Base-by-base conservation (phyloP, 768 basidiomycete genomes). In the Pluteus cervinus region DNA sequence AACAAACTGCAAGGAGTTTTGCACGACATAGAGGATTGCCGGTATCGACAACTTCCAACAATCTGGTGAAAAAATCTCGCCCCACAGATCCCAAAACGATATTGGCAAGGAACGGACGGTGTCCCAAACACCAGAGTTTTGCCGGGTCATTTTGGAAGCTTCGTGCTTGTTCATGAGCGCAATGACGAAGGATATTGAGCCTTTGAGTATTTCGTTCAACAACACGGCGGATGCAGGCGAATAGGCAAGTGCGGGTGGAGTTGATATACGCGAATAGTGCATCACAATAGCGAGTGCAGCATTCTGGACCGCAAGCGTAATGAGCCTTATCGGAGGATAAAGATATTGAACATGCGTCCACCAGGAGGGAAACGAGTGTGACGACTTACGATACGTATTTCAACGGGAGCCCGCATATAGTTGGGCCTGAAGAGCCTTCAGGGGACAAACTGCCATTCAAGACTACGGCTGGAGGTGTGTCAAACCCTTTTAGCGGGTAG, bases 41-140 rank as follows among this genome's bases (percentile, higher is more conserved):
- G 94, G 94, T 46, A 99, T 93, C 22, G 91, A 91, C 20, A 98
- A 79, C 56, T 98, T 98, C 91, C 93, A 97, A 62, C 90, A 93
- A 56, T 98, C 94, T 1, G 75, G 69, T 43, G 86, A 87, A 59
- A 94, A 86, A n/a, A 94, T 65, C 38, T 89, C 84, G 33, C 63
- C 61, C 39, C 77, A 76, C 10, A 91, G 62, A 40, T 70, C 70
- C 50, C 65, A 63, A 49, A 78, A 75, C 6, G 71, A 68, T 2
- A 64, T 44, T 16, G 69, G 63, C 61, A 68, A 73, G 1, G 75
- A 71, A 32, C 63, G 64, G 2, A 58, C 62, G 29, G 68, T 40
- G 29, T 56, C 51, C 51, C 47, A 53, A 36, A 69, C 48, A 8
- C 72, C 60, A 40, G 57, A 65, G 32, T 68, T 72, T 24, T 62